Evolutionary conservation across 106 monocot genomes (phyloP), one percentile per base, ranked within the genome.

Genomic region (Dioscorea zingiberensis): DNA sequence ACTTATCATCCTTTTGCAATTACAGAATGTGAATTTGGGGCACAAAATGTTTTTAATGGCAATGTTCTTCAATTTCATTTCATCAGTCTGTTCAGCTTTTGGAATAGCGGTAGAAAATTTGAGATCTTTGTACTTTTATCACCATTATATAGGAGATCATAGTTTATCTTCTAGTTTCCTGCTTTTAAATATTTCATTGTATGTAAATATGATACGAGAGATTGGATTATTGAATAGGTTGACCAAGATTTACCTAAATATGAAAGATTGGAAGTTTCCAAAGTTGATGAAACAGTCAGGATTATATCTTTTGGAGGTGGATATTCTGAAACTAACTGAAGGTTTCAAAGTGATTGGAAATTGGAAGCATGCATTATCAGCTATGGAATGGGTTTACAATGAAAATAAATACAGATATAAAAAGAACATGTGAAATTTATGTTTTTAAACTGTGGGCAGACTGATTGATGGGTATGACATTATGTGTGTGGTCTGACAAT

Each of bases 331-430:
- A 69, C 76, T 97, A 73, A 45, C 92, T 59, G 79, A 78, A 38
- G 58, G 77, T 38, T 76, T 97, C 24, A 81, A 83, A 44, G 24
- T 22, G 60, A 73, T 59, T 63, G 81, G 88, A 71, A 84, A 76
- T 56, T 97, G 97, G 97, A 86, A 71, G 55, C 97, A 88, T 69
- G 88, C 88, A 66, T 59, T 88, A 44, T 74, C 73, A 71, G 77
- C 92, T 63, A 84, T 89, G 56, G 73, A 97, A 69, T 97, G 97
- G 97, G 86, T 92, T 3, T 92, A 97, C 65, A 76, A 65, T 73
- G 72, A 91, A 75, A 85, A 79, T 55, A 62, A 70, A n/a, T 88
- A 97, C 70, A 79, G 64, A 64, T 74, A 91, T 73, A 53, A 71
- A 48, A 86, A 84, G 75, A 97, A 92, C 92, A 84, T 92, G 97